Evolutionary conservation across 2,329 filamentous ascomycete species (phyloP).

Genomic region (Pyrenophora tritici-repentis): DNA sequence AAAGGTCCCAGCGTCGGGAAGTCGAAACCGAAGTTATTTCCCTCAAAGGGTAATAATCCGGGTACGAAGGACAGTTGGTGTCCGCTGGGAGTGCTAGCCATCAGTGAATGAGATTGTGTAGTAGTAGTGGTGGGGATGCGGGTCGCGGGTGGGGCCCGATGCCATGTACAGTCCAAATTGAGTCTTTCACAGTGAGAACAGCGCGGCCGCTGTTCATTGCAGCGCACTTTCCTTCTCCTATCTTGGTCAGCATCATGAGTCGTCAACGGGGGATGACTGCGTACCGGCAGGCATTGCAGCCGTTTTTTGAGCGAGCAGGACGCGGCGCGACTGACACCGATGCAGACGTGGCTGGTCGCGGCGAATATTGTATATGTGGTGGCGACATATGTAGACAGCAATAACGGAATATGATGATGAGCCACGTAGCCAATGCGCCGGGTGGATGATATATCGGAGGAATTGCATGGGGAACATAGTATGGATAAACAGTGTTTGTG

Average conservation of each 20-base stretch:
- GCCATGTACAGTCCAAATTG: constrained; percentile 60
- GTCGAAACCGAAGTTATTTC: constrained; percentile 30
- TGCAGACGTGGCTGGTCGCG: constrained; percentile 20
- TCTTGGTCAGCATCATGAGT: constrained; percentile 10
- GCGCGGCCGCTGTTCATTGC: constrained; percentile 58
- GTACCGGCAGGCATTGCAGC: constrained; percentile 40
- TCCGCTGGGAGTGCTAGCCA: constrained; percentile 17
- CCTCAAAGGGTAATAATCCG: constrained; percentile 21
- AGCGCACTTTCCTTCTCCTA: constrained; percentile 60
- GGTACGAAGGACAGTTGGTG: constrained; percentile 18
- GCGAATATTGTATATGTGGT: constrained; percentile 16
- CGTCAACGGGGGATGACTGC: not conserved
- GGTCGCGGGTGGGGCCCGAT: constrained; percentile 28
- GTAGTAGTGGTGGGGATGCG: constrained; percentile 25
- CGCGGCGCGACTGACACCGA: constrained; percentile 19
- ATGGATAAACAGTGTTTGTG: not conserved
- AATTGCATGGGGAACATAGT: not conserved
- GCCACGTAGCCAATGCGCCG: not conserved
- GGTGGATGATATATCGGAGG: not conserved
- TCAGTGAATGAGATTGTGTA: constrained; percentile 25
- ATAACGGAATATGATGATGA: not conserved
- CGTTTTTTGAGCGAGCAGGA: constrained; percentile 39
- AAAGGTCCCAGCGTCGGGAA: constrained; percentile 30
- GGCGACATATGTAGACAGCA: constrained; percentile 25
- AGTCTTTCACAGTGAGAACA: constrained; percentile 61